Evolutionary conservation across 768 basidiomycete species (phyloP).

Genomic region (Kwoniella pini): DNA sequence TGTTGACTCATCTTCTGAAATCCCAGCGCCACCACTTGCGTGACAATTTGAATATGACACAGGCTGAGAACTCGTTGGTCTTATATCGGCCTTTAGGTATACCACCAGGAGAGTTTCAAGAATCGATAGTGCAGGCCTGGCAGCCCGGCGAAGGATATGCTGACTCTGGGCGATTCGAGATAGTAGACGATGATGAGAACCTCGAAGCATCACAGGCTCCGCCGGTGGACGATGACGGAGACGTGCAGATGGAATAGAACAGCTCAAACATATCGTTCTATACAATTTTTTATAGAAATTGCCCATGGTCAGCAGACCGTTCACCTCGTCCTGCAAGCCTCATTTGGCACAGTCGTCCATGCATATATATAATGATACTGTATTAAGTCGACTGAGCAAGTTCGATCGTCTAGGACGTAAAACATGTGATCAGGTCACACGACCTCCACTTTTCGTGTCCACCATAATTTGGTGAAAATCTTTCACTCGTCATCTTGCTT

Average conservation of each 20-base stretch:
- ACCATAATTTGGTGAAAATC: conserved; percentile 4
- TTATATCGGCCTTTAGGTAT: conserved; percentile 36
- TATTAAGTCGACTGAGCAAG: no score
- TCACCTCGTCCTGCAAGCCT: no score
- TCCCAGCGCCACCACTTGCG: conserved; percentile 20
- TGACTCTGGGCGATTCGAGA: conserved; percentile 30
- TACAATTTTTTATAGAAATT: no score
- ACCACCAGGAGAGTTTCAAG: conserved; percentile 2
- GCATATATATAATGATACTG: no score
- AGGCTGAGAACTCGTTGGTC: conserved; percentile 22
- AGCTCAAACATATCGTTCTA: no score
- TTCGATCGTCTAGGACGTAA: no score
- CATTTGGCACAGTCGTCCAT: no score
- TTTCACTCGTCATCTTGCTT: not conserved
- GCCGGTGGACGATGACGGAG: conserved; percentile 16
- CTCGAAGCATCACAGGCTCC: not conserved
- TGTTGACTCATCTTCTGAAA: conserved; percentile 41
- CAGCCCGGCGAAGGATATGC: conserved; percentile 15
- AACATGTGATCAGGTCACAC: no score
- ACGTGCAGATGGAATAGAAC: conserved; percentile 14
- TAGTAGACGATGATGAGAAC: conserved; percentile 34
- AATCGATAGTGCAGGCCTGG: conserved; percentile 34
- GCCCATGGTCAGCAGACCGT: no score
- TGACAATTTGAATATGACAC: not conserved
- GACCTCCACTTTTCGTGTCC: conserved; percentile 17